Conservation (phyloP, 2,329 filamentous ascomycete genomes). For the Fusarium incarnatum region DNA sequence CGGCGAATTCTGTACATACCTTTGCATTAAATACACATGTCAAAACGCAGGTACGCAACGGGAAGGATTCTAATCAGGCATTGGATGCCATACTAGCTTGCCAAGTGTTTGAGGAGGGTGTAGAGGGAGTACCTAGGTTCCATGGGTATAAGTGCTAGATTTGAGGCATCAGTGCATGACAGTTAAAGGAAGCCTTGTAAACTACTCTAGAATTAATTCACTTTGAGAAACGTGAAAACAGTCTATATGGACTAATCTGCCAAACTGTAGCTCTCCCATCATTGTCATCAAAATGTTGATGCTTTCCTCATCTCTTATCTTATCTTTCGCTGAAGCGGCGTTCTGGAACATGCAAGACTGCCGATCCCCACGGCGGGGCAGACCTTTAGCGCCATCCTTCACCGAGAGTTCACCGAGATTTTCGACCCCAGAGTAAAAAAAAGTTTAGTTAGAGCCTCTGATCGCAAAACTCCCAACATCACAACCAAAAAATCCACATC, state of each 20-base stretch:
- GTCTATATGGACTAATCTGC: background rate
- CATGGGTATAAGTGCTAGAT: background rate
- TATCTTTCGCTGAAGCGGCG: background rate
- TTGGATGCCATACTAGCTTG: background rate
- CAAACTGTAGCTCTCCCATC: background rate
- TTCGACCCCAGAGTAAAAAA: constrained; percentile 30
- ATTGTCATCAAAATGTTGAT: background rate
- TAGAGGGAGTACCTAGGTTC: background rate
- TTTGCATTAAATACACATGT: background rate
- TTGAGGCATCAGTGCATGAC: background rate
- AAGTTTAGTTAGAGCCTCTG: constrained; percentile 16
- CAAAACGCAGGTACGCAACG: background rate
- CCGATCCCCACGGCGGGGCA: constrained; percentile 31
- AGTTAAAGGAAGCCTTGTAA: background rate
- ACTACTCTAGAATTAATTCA: background rate
- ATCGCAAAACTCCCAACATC: constrained; percentile 26
- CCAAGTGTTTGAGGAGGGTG: background rate
- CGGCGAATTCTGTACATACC: background rate
- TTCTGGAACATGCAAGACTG: constrained; percentile 28
- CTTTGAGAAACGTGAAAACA: background rate
- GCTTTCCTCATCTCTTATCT: background rate
- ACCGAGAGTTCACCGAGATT: constrained; percentile 37
- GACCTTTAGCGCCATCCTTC: constrained; percentile 18
- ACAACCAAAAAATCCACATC: constrained; percentile 1
- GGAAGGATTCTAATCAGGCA: background rate